phyloP scores from a whole-genome alignment of 352 stramenopile genomes.

The Globisporangium abappressorium region DNA sequence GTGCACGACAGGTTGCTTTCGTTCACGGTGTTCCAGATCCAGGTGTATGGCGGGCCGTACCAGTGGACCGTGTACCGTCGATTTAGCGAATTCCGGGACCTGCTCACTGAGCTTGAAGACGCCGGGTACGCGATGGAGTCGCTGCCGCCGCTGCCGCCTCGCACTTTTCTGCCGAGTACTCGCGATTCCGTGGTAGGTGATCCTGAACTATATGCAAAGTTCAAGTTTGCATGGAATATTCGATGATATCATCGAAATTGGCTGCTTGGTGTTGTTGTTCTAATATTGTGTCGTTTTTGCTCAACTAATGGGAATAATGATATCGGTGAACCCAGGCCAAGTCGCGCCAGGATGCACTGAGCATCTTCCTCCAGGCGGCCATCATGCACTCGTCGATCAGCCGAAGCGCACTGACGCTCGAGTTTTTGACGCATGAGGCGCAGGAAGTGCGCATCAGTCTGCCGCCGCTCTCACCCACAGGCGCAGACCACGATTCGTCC shows the following conservation, averaged over 20 bases:
- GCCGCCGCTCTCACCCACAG: conserved; percentile 65
- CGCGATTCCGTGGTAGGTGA: conserved; percentile 44
- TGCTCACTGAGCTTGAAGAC: conserved; percentile 47
- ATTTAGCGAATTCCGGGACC: conserved; percentile 77
- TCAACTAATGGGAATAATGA: neutral
- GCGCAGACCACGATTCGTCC: conserved; percentile 19
- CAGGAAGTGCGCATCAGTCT: conserved; percentile 79
- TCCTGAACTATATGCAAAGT: neutral
- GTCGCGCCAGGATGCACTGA: conserved; percentile 72
- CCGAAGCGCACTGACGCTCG: conserved; percentile 62
- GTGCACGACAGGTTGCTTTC: conserved; percentile 59
- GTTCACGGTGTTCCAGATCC: conserved; percentile 82
- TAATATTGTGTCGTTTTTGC: neutral
- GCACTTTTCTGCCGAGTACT: conserved; percentile 77
- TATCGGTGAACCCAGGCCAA: conserved; percentile 34
- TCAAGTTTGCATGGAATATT: conserved; percentile 7
- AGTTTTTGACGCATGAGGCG: conserved; percentile 73
- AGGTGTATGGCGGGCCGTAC: conserved; percentile 82
- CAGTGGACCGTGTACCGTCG: conserved; percentile 85
- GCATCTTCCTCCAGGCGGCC: conserved; percentile 70
- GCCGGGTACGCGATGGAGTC: conserved; percentile 46
- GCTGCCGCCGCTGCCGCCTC: conserved; percentile 59
- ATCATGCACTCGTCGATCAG: conserved; percentile 84
- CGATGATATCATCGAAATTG: neutral
- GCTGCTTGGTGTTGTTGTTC: conserved; percentile 1